Base-by-base conservation (phyloP, 2,329 filamentous ascomycete species). In the Ophiostoma piceae region DNA sequence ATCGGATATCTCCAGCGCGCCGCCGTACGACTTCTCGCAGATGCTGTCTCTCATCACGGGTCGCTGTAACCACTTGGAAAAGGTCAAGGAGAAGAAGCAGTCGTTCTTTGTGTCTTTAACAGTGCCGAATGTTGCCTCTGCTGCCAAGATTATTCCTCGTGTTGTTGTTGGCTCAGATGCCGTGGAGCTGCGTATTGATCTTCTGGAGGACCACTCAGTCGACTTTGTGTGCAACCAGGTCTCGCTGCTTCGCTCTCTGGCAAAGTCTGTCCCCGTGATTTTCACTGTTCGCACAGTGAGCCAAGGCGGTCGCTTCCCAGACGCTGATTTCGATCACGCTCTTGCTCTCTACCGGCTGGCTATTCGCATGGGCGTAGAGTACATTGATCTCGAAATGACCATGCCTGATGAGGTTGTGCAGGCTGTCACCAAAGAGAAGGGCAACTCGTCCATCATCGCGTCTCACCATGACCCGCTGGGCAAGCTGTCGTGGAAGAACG, bases 31-130 rank as follows among this genome's bases (percentile, higher is more conserved):
- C 76, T 95, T 96, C 75, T 82, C 83, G 22, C 87, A 89, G 66
- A 94, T 96, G 77, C 79, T 94, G 67, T 84, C 84, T 54, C 83
- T 90, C 43, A 87, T 94, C 71, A 89, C 86, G 60, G 91, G 91
- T 32, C 81, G 80, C 78, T 82, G 82, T 79, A 78, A 74, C 73
- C 92, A 84, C 73, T 80, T 86, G 57, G 79, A 83, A 60, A 80
- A 84, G 60, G 80, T 84, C 47, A 84, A 89, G 74, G 85, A 83
- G 76, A 90, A 89, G 79, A 86, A 87, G 74, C 87, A 92, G 67
- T 95, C 92, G 26, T 98, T 96, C 82, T 99, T 99, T 75, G 91
- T 98, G 29, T 94, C 94, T 9, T 81, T 99, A 66, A 98, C 95
- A 0, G 82, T 95, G 68, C 92, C 94, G 1, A 87, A 92, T 74